Conservation (phyloP, 345 rosid species). For the Arabidopsis arenosa region DNA sequence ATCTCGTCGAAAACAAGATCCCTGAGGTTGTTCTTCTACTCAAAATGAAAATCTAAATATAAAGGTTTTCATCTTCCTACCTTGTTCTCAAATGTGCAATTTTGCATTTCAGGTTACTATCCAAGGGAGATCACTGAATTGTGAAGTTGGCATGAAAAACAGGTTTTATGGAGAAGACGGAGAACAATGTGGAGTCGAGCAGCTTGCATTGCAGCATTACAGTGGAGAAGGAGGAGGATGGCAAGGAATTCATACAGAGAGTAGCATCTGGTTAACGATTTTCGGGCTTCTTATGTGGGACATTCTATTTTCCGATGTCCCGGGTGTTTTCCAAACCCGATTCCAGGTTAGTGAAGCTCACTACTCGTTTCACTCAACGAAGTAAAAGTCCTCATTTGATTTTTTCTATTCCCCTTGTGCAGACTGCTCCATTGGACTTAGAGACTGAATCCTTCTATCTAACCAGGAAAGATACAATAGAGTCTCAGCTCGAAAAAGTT, state of each 20-base stretch:
- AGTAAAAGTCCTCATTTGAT: conserved; percentile 1
- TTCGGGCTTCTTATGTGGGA: conserved; percentile 97
- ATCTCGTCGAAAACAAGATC: conserved; percentile 62
- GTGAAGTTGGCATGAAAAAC: conserved; percentile 77
- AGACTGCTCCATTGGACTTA: conserved; percentile 91
- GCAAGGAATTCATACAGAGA: conserved; percentile 87
- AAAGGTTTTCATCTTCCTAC: neutral
- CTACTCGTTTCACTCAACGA: neutral
- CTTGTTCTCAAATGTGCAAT: conserved; percentile 6
- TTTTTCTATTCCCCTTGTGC: conserved; percentile 32
- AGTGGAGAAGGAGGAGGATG: conserved; percentile 86
- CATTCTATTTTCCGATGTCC: conserved; percentile 68
- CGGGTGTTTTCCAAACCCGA: conserved; percentile 74
- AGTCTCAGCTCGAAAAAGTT: conserved; percentile 63
- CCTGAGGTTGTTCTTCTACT: conserved; percentile 55
- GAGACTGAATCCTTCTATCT: conserved; percentile 70
- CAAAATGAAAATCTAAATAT: neutral
- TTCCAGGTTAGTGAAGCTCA: conserved; percentile 66
- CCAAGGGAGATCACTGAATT: conserved; percentile 85
- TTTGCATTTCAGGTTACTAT: conserved; percentile 61
- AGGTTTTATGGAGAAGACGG: conserved; percentile 91
- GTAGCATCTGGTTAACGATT: conserved; percentile 91
- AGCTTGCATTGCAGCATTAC: conserved; percentile 91
- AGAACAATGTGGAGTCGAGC: conserved; percentile 91
- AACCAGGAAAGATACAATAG: conserved; percentile 60